Conservation (phyloP, 2,329 filamentous ascomycete species). For the Sphaerulina musiva region DNA sequence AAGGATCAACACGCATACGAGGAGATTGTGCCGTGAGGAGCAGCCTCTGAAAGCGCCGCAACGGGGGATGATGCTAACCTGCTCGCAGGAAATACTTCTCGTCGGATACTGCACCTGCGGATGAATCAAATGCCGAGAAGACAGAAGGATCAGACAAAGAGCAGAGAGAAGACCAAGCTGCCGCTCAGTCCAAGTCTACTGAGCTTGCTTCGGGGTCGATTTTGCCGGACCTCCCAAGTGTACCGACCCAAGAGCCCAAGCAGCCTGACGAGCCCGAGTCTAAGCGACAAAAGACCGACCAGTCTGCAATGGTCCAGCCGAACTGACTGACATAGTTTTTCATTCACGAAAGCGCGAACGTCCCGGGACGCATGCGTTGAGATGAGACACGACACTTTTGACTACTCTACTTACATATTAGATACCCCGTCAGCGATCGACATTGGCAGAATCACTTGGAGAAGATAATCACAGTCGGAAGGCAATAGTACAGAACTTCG, state of each 20-base stretch:
- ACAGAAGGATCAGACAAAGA: neutral
- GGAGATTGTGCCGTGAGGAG: conserved; percentile 62
- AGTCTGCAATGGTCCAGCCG: conserved; percentile 12
- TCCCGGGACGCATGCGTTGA: neutral
- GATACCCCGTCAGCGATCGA: conserved; percentile 6
- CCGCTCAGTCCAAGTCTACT: neutral
- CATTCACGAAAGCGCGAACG: neutral
- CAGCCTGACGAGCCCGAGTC: conserved; percentile 39
- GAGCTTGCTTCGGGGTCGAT: conserved; percentile 1
- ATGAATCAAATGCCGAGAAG: too few relatives aligned
- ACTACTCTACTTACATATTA: conserved; percentile 3
- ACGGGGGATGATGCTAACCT: neutral
- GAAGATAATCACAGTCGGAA: too few relatives aligned
- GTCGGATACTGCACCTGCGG: conserved; percentile 28
- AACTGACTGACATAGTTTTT: neutral
- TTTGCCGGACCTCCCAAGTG: conserved; percentile 44
- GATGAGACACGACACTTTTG: neutral
- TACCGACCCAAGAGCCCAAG: conserved; percentile 43
- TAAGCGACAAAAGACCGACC: conserved; percentile 43
- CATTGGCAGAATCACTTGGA: neutral
- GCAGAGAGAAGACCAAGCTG: neutral
- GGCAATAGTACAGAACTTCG: too few relatives aligned
- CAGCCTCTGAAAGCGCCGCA: neutral
- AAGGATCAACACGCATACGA: conserved; percentile 75
- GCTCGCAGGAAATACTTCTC: conserved; percentile 41